phyloP scores from a whole-genome alignment of 768 basidiomycete species.

The Paxillus involutus region DNA sequence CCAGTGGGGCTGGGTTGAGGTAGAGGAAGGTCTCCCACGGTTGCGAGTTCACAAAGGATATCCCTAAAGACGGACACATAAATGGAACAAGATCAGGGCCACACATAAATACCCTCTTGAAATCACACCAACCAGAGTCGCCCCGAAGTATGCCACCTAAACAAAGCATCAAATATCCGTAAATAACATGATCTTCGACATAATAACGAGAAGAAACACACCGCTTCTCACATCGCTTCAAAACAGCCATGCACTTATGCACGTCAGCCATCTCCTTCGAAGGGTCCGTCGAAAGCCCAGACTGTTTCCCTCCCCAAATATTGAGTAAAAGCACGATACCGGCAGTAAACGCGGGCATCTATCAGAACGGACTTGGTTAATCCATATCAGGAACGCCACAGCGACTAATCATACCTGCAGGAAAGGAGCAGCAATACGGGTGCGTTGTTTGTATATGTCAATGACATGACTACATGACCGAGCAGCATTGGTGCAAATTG shows the following conservation, averaged over 20 bases:
- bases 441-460: conserved; percentile 50
- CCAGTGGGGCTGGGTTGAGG: conserved; percentile 53
- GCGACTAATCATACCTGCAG: conserved; percentile 27
- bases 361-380: neutral
- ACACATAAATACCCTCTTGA: neutral
- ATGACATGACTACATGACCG: conserved; percentile 72
- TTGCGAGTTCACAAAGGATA: conserved; percentile 69
- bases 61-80: conserved; percentile 45
- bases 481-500: conserved; percentile 86
- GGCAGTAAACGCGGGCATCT: conserved; percentile 46
- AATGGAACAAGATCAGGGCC: neutral
- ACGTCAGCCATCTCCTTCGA: conserved; percentile 51
- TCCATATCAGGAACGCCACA: neutral
- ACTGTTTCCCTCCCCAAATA: conserved; percentile 52
- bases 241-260: conserved; percentile 44
- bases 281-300: conserved; percentile 40
- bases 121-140: conserved; percentile 42
- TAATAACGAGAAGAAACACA: conserved; percentile 13
- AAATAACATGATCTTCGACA: neutral
- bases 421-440: conserved; percentile 21
- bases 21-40: conserved; percentile 67
- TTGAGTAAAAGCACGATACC: conserved; percentile 55
- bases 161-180: neutral
- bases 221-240: conserved; percentile 37
- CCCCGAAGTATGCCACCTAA: conserved; percentile 49